Conservation (phyloP, 2,329 filamentous ascomycete genomes). For the Mycosphaerella sp. region DNA sequence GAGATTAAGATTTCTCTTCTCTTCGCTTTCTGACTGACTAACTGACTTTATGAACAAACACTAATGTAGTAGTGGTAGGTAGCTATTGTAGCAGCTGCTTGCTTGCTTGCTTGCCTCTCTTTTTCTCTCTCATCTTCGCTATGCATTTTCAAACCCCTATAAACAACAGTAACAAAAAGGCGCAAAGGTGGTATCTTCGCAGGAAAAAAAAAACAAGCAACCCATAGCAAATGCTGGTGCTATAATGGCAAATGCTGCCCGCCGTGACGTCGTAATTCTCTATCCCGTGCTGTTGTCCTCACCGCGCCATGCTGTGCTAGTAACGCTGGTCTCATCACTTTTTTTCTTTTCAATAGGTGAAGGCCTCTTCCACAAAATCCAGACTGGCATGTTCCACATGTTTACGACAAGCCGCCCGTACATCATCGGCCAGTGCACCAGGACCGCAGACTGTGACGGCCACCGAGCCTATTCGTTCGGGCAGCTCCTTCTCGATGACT, state of each 20-base stretch:
- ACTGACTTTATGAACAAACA: slow-evolving; percentile 5
- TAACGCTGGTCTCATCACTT: background rate
- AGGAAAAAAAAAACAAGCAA: background rate
- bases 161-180: background rate
- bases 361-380: slow-evolving; percentile 60
- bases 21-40: background rate
- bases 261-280: slow-evolving; percentile 9
- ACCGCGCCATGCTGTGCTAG: slow-evolving; percentile 4
- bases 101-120: too few relatives aligned
- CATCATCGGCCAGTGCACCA: slow-evolving; percentile 57
- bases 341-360: slow-evolving; percentile 38
- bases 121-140: slow-evolving; percentile 1
- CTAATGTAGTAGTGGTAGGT: slow-evolving; percentile 1
- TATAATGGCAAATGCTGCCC: slow-evolving; percentile 8
- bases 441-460: slow-evolving; percentile 58
- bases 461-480: slow-evolving; percentile 42
- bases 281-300: background rate
- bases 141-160: background rate
- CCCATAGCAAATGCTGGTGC: slow-evolving; percentile 5
- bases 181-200: slow-evolving; percentile 11
- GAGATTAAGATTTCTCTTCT: too few relatives aligned
- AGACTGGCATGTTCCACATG: slow-evolving; percentile 48
- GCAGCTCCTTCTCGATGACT: slow-evolving; percentile 52
- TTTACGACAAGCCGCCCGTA: slow-evolving; percentile 49
- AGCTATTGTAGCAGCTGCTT: background rate